phyloP scores from a whole-genome alignment of 2,329 filamentous ascomycete species.

The Albophoma yamanashiensis region DNA sequence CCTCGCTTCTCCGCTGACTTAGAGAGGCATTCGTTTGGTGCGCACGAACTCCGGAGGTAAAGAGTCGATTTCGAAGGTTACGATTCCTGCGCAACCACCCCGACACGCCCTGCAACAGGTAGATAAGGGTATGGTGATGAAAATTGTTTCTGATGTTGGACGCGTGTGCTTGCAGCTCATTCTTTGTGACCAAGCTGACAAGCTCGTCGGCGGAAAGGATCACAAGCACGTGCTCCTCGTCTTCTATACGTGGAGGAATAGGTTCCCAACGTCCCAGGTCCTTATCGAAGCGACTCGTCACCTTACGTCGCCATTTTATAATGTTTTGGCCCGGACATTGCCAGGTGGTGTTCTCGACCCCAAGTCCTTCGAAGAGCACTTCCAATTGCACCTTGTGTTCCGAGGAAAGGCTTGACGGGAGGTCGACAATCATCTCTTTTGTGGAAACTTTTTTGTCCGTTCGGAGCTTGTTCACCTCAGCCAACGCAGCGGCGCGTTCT shows the following conservation, averaged over 20 bases:
- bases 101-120: constrained; percentile 60
- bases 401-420: constrained; percentile 46
- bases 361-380: constrained; percentile 37
- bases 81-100: constrained; percentile 59
- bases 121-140: constrained; percentile 45
- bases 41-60: constrained; percentile 51
- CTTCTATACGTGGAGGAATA: constrained; percentile 34
- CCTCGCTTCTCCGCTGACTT: constrained; percentile 29
- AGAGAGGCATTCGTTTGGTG: constrained; percentile 14
- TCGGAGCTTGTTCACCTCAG: constrained; percentile 62
- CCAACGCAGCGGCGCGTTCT: constrained; percentile 52
- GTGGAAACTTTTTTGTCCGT: constrained; percentile 64
- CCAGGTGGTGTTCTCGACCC: constrained; percentile 35
- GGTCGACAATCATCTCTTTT: constrained; percentile 67
- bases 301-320: constrained; percentile 59
- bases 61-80: constrained; percentile 56
- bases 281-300: constrained; percentile 51
- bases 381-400: constrained; percentile 34
- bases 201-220: constrained; percentile 55
- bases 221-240: constrained; percentile 52
- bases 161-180: constrained; percentile 49
- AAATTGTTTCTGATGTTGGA: constrained; percentile 42
- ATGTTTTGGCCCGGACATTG: constrained; percentile 37
- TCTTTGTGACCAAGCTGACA: constrained; percentile 43
- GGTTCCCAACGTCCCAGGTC: constrained; percentile 56